Conservation (phyloP, 805 yeast genomes). For the Pichia ethanolica region DNA sequence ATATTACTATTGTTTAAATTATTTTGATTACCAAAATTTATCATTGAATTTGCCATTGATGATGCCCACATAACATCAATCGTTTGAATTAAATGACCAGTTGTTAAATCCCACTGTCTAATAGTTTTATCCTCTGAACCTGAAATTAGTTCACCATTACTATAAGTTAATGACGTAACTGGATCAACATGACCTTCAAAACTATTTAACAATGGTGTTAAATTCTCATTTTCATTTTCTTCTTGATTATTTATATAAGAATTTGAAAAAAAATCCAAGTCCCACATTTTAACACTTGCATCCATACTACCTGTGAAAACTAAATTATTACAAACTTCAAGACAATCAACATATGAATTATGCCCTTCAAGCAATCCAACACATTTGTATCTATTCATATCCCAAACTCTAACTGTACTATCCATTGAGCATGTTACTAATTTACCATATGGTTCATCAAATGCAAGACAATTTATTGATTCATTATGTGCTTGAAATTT, state of each 20-base stretch:
- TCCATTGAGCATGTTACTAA: conserved; percentile 74
- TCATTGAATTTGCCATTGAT: conserved; percentile 23
- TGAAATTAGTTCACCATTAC: conserved; percentile 47
- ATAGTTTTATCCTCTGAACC: conserved; percentile 69
- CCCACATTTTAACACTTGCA: conserved; percentile 59
- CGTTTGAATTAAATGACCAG: conserved; percentile 63
- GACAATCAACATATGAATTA: conserved; percentile 46
- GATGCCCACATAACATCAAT: conserved; percentile 62
- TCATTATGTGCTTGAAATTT: conserved; percentile 46
- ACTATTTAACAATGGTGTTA: conserved; percentile 34
- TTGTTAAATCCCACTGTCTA: conserved; percentile 65
- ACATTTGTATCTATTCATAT: conserved; percentile 49
- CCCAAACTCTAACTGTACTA: conserved; percentile 80
- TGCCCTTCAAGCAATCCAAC: conserved; percentile 55
- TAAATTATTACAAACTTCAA: conserved; percentile 43
- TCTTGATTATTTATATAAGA: not conserved
- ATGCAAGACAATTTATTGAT: conserved; percentile 50
- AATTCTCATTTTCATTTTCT: not conserved
- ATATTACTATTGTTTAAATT: conserved; percentile 10
- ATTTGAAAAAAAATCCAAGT: conserved; percentile 25
- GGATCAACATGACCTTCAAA: conserved; percentile 63
- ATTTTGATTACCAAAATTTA: conserved; percentile 6
- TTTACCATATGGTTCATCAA: conserved; percentile 69
- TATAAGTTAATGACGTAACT: conserved; percentile 54
- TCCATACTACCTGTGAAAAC: conserved; percentile 55